phyloP scores from a whole-genome alignment of 345 rosid species.

The Hibiscus tridactylites region DNA sequence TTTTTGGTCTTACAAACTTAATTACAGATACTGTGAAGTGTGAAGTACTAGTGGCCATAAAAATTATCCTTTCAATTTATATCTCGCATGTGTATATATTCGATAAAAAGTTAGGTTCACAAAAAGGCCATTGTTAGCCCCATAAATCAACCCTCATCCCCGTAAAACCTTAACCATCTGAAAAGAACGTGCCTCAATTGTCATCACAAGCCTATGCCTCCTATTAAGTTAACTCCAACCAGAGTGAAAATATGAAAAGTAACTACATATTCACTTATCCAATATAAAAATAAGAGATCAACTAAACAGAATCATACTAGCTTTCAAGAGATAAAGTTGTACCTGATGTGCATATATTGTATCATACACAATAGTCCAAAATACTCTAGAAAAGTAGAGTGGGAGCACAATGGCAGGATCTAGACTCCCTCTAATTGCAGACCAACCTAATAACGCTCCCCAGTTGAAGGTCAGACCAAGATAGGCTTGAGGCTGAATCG shows the following conservation, averaged over 20 bases:
- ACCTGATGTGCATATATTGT: conserved; percentile 98
- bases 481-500: conserved; percentile 86
- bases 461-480: conserved; percentile 85
- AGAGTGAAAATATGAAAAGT: neutral
- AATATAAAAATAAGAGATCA: neutral
- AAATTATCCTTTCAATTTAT: neutral
- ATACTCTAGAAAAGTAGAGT: conserved; percentile 70
- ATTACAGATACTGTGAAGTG: neutral
- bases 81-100: neutral
- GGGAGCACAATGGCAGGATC: conserved; percentile 67
- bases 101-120: neutral
- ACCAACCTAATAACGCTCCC: conserved; percentile 90
- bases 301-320: neutral
- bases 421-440: conserved; percentile 71
- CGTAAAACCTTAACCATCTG: neutral
- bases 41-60: neutral
- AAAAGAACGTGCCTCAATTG: neutral
- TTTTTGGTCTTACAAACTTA: neutral
- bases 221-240: neutral
- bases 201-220: neutral
- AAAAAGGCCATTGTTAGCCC: neutral
- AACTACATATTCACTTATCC: neutral
- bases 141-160: neutral
- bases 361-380: conserved; percentile 92
- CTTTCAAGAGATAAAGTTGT: neutral